Evolutionary conservation across 2,329 filamentous ascomycete species (phyloP).

Genomic region (Geoglossum cookeanum): DNA sequence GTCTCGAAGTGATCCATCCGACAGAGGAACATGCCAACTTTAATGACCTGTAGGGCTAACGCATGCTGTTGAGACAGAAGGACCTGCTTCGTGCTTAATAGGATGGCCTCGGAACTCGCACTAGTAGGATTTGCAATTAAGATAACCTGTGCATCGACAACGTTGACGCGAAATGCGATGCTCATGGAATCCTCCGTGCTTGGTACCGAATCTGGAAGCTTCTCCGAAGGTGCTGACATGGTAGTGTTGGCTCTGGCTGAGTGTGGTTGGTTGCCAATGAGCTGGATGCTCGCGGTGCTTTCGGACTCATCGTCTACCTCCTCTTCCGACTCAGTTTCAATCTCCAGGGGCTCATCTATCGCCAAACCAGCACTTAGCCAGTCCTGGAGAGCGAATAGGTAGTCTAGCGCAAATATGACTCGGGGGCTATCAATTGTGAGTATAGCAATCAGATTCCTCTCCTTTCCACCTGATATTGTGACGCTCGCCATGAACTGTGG

Average conservation of each 20-base stretch:
- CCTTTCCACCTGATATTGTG: slow-evolving; percentile 70
- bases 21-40: slow-evolving; percentile 95
- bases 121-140: slow-evolving; percentile 88
- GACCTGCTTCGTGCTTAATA: slow-evolving; percentile 83
- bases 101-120: slow-evolving; percentile 82
- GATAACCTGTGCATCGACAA: slow-evolving; percentile 92
- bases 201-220: slow-evolving; percentile 4
- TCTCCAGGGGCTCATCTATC: slow-evolving; percentile 38
- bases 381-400: slow-evolving; percentile 72
- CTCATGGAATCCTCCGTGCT: slow-evolving; percentile 36
- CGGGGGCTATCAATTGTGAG: slow-evolving; percentile 87
- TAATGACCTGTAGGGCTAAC: slow-evolving; percentile 77
- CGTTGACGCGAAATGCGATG: slow-evolving; percentile 74
- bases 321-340: slow-evolving; percentile 26
- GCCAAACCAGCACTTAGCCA: slow-evolving; percentile 57
- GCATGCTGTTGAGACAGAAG: slow-evolving; percentile 87
- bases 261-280: neutral
- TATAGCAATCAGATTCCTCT: slow-evolving; percentile 71
- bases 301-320: slow-evolving; percentile 27
- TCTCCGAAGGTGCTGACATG: neutral
- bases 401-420: slow-evolving; percentile 89
- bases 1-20: slow-evolving; percentile 97
- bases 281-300: slow-evolving; percentile 23
- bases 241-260: slow-evolving; percentile 16
- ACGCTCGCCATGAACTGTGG: slow-evolving; percentile 98